Evolutionary conservation across 495 filamentous ascomycete species (phyloP).

Genomic region (Aspergillus affinis): DNA sequence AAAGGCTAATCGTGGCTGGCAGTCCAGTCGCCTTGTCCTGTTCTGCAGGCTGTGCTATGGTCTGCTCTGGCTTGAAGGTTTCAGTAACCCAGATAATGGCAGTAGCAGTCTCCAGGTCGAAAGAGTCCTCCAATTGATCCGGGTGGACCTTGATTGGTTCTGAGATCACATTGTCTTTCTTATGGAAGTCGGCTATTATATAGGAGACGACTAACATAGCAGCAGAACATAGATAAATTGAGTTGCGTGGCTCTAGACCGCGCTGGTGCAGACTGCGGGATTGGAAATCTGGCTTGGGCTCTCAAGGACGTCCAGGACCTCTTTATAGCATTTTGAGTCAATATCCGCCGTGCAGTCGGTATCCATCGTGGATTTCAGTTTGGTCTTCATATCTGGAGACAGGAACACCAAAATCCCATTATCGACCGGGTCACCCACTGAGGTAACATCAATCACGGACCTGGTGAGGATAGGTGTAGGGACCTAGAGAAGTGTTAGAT

Average conservation of each 20-base stretch:
- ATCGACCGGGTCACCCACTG: background rate
- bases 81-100: slow-evolving; percentile 4
- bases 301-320: slow-evolving; percentile 6
- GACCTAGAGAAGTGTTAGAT: slow-evolving; percentile 1
- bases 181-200: background rate
- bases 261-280: slow-evolving; percentile 2
- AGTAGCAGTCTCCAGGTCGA: slow-evolving; percentile 8
- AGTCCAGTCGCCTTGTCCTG: slow-evolving; percentile 5
- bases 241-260: slow-evolving; percentile 1
- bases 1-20: slow-evolving; percentile 6
- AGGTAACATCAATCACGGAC: slow-evolving; percentile 7
- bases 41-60: slow-evolving; percentile 4
- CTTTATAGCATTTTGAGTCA: slow-evolving; percentile 4
- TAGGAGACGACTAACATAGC: background rate
- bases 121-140: slow-evolving; percentile 1
- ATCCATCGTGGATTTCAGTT: slow-evolving; percentile 6
- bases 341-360: background rate
- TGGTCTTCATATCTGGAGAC: slow-evolving; percentile 6
- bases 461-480: slow-evolving; percentile 7
- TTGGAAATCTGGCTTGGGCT: background rate
- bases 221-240: background rate
- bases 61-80: background rate
- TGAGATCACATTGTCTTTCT: background rate
- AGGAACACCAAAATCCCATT: slow-evolving; percentile 6
- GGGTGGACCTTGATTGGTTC: slow-evolving; percentile 1